These are phyloP conservation scores for Nematocida minor DNA, from an alignment of 371 early-diverging fungal species.

Conservation along the genomic window DNA sequence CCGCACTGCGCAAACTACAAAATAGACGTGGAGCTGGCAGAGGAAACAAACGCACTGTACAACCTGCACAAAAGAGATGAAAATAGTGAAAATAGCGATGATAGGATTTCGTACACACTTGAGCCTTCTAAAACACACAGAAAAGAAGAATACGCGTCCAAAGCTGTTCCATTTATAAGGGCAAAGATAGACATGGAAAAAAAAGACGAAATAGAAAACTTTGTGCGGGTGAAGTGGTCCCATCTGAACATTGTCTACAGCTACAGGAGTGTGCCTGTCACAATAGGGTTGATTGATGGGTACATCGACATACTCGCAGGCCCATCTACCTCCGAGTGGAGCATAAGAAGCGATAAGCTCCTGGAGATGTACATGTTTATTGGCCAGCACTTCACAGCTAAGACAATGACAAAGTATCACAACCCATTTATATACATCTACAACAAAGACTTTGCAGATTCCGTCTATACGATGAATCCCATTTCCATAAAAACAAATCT, in stretches of 20 bases:
- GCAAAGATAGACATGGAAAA: not conserved
- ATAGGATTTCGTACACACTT: not conserved
- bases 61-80: not conserved
- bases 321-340: not conserved
- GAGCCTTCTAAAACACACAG: too few relatives aligned
- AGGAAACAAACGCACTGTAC: not conserved
- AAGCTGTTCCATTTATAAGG: not conserved
- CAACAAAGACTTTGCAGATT: too few relatives aligned
- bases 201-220: not conserved
- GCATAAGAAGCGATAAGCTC: not conserved
- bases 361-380: too few relatives aligned
- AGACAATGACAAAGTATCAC: too few relatives aligned
- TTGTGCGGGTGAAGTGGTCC: not conserved
- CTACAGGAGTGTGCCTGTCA: not conserved
- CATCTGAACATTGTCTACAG: not conserved
- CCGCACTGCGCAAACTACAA: not conserved
- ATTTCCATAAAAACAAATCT: too few relatives aligned
- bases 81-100: not conserved
- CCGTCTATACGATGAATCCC: too few relatives aligned
- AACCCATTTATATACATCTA: too few relatives aligned
- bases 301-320: constrained; percentile 6
- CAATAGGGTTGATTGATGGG: not conserved
- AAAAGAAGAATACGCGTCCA: not conserved
- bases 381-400: too few relatives aligned
- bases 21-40: not conserved